A percentile compares a stretch with the other conserved stretches of the same genome.
Evolutionary conservation across 2,329 filamentous ascomycete species (phyloP).

Genomic region (Fusarium sp.): DNA sequence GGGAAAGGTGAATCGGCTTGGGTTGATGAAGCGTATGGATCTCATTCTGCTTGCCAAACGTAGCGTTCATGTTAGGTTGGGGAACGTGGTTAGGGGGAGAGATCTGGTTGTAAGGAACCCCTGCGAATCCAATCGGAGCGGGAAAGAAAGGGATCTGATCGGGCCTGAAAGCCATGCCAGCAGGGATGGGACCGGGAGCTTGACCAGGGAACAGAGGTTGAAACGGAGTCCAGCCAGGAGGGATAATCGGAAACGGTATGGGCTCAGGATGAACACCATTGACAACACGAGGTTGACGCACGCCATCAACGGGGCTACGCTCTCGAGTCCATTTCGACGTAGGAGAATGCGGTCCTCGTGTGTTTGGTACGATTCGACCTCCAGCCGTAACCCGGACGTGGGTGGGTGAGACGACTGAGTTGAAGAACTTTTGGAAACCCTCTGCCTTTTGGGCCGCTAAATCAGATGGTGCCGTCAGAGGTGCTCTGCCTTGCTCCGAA

Average conservation of each 20-base stretch:
- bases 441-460: slow-evolving; percentile 65
- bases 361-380: slow-evolving; percentile 72
- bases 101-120: slow-evolving; percentile 39
- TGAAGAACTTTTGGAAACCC: slow-evolving; percentile 73
- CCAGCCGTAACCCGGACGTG: slow-evolving; percentile 72
- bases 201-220: slow-evolving; percentile 47
- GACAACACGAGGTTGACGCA: slow-evolving; percentile 30
- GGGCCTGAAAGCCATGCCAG: slow-evolving; percentile 44
- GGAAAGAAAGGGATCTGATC: slow-evolving; percentile 51
- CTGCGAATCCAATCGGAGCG: slow-evolving; percentile 52
- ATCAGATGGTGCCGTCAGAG: slow-evolving; percentile 62
- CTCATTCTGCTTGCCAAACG: slow-evolving; percentile 46
- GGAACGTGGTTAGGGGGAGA: slow-evolving; percentile 15
- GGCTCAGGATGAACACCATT: slow-evolving; percentile 37
- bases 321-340: slow-evolving; percentile 60
- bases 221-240: slow-evolving; percentile 44
- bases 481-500: slow-evolving; percentile 55
- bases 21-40: slow-evolving; percentile 45
- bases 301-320: slow-evolving; percentile 39
- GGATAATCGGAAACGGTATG: slow-evolving; percentile 40
- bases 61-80: slow-evolving; percentile 17
- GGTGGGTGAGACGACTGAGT: slow-evolving; percentile 71
- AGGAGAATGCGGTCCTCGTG: slow-evolving; percentile 61
- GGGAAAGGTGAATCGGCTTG: slow-evolving; percentile 48
- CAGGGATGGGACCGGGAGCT: slow-evolving; percentile 42